Percentiles rank a stretch among this genome's conserved stretches.
These are phyloP conservation scores for Cytospora leucostoma DNA, from an alignment of 2,329 filamentous ascomycete genomes.

Conservation along the genomic window DNA sequence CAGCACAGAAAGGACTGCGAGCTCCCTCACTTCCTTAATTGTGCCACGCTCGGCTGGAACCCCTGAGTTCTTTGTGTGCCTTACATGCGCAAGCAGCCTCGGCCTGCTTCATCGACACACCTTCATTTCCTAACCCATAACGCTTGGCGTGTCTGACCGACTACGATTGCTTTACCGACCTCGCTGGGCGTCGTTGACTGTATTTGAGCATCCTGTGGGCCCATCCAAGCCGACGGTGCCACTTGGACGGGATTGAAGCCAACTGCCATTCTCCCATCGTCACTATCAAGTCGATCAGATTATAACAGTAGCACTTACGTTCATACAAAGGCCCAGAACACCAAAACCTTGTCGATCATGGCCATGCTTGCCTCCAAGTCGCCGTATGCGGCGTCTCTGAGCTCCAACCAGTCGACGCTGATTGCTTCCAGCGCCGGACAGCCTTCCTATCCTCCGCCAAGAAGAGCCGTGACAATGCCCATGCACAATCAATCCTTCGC, in stretches of 20 bases:
- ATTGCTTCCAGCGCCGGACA: constrained; percentile 48
- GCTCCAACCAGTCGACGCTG: constrained; percentile 46
- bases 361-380: constrained; percentile 78
- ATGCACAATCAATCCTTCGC: constrained; percentile 61
- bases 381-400: constrained; percentile 63
- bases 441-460: constrained; percentile 52
- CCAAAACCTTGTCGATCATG: constrained; percentile 48
- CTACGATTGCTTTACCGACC: constrained; percentile 1
- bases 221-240: constrained; percentile 7
- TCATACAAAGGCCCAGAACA: background rate
- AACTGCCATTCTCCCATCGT: background rate
- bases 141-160: constrained; percentile 17
- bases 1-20: constrained; percentile 13
- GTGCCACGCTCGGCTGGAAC: constrained; percentile 11
- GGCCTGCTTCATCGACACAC: constrained; percentile 19
- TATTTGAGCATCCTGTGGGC: background rate
- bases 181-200: background rate
- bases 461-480: constrained; percentile 53
- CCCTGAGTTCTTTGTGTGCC: constrained; percentile 16
- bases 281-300: constrained; percentile 1
- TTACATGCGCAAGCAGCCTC: constrained; percentile 15
- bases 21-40: background rate
- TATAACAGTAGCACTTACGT: background rate
- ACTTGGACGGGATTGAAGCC: background rate
- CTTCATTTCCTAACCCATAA: constrained; percentile 17